Conservation (phyloP, 352 stramenopile genomes). For the Globisporangium parvum region DNA sequence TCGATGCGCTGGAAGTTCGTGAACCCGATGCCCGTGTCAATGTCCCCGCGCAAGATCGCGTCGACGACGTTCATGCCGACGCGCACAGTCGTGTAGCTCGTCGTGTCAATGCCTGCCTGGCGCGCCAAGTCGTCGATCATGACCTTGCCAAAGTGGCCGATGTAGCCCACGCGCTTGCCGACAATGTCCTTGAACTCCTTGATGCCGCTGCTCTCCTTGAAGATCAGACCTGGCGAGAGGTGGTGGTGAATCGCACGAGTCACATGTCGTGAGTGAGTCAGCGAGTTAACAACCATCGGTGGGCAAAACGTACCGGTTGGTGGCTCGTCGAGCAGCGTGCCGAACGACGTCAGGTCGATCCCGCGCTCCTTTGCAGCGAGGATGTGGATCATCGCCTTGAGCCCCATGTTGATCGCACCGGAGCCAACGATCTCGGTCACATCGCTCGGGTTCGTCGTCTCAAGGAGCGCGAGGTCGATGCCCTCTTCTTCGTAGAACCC, state of each 20-base stretch:
- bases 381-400: slow-evolving; percentile 54
- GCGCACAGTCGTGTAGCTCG: slow-evolving; percentile 38
- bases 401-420: slow-evolving; percentile 35
- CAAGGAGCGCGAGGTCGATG: slow-evolving; percentile 40
- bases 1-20: slow-evolving; percentile 53
- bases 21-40: slow-evolving; percentile 46
- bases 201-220: slow-evolving; percentile 46
- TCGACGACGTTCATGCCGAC: slow-evolving; percentile 53
- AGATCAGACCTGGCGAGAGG: slow-evolving; percentile 43
- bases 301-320: slow-evolving; percentile 22
- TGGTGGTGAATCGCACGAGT: neutral
- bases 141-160: slow-evolving; percentile 45
- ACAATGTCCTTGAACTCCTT: slow-evolving; percentile 50
- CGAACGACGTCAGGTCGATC: slow-evolving; percentile 42
- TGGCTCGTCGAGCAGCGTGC: slow-evolving; percentile 37
- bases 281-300: no score
- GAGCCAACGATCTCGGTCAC: slow-evolving; percentile 50
- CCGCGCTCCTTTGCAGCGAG: slow-evolving; percentile 41
- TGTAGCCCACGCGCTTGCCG: slow-evolving; percentile 46
- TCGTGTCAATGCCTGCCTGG: slow-evolving; percentile 34
- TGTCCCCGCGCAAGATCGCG: slow-evolving; percentile 37
- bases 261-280: neutral
- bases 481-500: slow-evolving; percentile 48
- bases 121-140: slow-evolving; percentile 51
- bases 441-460: slow-evolving; percentile 45